These are phyloP conservation scores for Phalaenopsis aphrodite DNA, from an alignment of 106 monocot species.

Conservation along the genomic window DNA sequence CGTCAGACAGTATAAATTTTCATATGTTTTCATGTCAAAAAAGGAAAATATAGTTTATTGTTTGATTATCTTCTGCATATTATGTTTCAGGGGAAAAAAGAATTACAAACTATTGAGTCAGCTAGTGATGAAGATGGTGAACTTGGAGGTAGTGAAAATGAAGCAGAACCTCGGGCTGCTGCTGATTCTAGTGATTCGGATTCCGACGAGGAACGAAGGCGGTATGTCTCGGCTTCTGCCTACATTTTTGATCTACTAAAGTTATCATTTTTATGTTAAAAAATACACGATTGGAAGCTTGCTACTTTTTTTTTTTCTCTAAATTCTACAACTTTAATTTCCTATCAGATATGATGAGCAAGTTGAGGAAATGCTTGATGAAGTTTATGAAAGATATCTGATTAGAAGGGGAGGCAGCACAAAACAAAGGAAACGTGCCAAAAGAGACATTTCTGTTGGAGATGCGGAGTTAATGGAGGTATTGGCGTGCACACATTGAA, in stretches of 20 bases:
- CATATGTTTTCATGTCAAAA: background rate
- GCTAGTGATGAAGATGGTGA: slow-evolving; percentile 46
- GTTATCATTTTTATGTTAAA: background rate
- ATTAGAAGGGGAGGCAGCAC: slow-evolving; percentile 47
- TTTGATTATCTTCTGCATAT: slow-evolving; percentile 2
- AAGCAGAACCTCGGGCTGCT: slow-evolving; percentile 19
- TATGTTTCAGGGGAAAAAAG: slow-evolving; percentile 59
- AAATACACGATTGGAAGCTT: background rate
- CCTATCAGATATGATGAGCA: slow-evolving; percentile 52
- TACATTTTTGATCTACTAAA: background rate
- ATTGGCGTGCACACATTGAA: background rate
- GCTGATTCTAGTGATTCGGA: slow-evolving; percentile 42
- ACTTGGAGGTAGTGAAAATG: slow-evolving; percentile 52
- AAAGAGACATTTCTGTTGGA: slow-evolving; percentile 19
- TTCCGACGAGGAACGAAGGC: slow-evolving; percentile 64
- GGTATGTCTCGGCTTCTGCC: slow-evolving; percentile 26
- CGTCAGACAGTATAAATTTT: background rate
- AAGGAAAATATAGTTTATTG: background rate
- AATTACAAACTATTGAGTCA: slow-evolving; percentile 47
- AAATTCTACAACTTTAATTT: background rate
- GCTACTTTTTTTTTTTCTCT: background rate
- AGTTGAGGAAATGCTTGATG: slow-evolving; percentile 63
- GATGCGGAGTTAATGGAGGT: slow-evolving; percentile 48
- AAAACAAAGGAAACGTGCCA: slow-evolving; percentile 47
- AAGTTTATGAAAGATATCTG: slow-evolving; percentile 70